A percentile compares a stretch with the other conserved stretches of the same genome.
Conservation (phyloP, 192 early-diverging fungal genomes). For the Coemansia sp. region DNA sequence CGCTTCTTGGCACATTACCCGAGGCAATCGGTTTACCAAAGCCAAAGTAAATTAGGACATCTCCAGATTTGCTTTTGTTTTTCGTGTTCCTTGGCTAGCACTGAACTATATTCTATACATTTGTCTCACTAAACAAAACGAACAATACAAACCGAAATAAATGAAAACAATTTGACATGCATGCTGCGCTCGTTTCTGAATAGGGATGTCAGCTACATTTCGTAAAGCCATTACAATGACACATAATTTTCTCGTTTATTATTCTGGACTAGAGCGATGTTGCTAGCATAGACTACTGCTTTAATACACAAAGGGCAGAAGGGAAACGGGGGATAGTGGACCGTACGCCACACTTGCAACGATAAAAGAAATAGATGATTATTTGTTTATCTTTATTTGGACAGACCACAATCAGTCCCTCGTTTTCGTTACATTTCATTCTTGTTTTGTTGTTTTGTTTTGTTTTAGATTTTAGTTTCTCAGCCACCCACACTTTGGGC, state of each 20-base stretch:
- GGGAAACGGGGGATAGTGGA: constrained; percentile 1
- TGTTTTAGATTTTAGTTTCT: not conserved
- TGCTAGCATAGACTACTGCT: not conserved
- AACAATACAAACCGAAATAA: not conserved
- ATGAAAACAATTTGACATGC: not conserved
- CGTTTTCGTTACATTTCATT: not conserved
- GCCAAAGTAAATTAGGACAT: constrained; percentile 23
- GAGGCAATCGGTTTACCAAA: constrained; percentile 19
- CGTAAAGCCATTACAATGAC: not conserved
- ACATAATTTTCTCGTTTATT: not conserved
- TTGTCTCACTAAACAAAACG: not conserved
- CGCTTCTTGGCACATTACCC: constrained; percentile 19
- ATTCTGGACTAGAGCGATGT: not conserved
- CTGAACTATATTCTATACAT: not conserved
- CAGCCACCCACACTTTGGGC: not conserved
- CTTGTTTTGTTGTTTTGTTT: not conserved
- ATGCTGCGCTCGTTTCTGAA: not conserved
- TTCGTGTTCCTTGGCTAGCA: not conserved
- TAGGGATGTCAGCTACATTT: not conserved
- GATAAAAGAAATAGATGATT: not conserved
- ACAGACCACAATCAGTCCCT: not conserved
- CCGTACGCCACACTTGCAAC: not conserved
- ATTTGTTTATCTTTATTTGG: constrained; percentile 3
- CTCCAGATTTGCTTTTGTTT: constrained; percentile 1
- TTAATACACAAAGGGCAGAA: constrained; percentile 1